Base-by-base conservation (phyloP, 2,329 filamentous ascomycete species). In the Gnomoniopsis smithogilvyi region DNA sequence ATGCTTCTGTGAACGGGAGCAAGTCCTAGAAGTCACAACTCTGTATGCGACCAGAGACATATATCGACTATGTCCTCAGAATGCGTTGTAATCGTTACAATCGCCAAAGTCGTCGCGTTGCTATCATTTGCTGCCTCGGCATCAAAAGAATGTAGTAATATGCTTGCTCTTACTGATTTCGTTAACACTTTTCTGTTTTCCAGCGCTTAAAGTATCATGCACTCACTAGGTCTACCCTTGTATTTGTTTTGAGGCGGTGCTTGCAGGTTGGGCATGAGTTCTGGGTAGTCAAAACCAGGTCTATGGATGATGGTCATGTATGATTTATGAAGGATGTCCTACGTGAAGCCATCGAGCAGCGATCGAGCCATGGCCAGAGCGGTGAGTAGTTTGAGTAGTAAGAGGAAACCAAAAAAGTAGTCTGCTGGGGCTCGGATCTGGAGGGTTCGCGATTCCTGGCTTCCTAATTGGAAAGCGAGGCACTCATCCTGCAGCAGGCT, bases 291-390 rank as follows among this genome's bases (percentile, higher is more conserved):
- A 41, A 41, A 41, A 41, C 17, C 6, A n/a, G 36, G 12, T 41
- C 36, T n/a, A 12, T 14, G 36, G 36, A n/a, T 41, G 36, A 24
- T 10, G 51, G 33, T 48, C 21, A 48, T 57, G 50, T 55, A 54
- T 41, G 55, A 61, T 58, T 51, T 30, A 58, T 19, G 59, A 60
- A 56, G 58, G 49, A 60, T 60, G 59, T 38, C 14, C 51, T 47
- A 58, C 14, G 47, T 41, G 36, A n/a, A 3, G 12, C 36, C 36
- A 36, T 36, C 15, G 34, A 36, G 34, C 34, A n/a, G n/a, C n/a
- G 4, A 30, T 30, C 26, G 8, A 30, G 26, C 26, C 26, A 4
- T 30, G 26, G 26, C 8, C 26, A 30, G 26, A n/a, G n/a, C n/a
- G n/a, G 26, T 30, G 26, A 30, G 26, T 30, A n/a, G n/a, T n/a